A percentile compares a stretch with the other conserved stretches of the same genome.
These are phyloP conservation scores for Fusarium hostae DNA, from an alignment of 2,329 filamentous ascomycete genomes.

Conservation along the genomic window DNA sequence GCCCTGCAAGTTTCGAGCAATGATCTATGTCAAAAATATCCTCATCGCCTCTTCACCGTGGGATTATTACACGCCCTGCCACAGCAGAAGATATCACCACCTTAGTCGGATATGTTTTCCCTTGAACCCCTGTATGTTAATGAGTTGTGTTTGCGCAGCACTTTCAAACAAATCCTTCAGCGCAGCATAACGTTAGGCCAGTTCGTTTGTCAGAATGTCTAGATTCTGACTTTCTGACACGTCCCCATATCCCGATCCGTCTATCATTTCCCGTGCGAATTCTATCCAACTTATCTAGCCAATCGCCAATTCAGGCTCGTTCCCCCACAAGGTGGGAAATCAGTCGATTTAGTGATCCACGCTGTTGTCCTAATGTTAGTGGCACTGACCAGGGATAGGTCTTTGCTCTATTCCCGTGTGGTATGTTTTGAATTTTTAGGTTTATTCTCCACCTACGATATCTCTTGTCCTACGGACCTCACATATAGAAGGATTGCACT, in stretches of 20 bases:
- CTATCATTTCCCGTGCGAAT: constrained; percentile 21
- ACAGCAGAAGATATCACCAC: neutral
- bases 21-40: constrained; percentile 11
- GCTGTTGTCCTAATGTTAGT: neutral
- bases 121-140: neutral
- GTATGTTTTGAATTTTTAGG: neutral
- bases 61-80: constrained; percentile 21
- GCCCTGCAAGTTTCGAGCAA: neutral
- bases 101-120: neutral
- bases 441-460: neutral
- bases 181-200: neutral
- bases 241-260: constrained; percentile 7
- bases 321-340: constrained; percentile 35
- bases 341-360: constrained; percentile 25
- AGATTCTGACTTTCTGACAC: neutral
- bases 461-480: neutral
- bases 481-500: neutral
- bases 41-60: constrained; percentile 4
- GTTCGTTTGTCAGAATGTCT: constrained; percentile 1
- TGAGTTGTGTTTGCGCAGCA: neutral
- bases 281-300: neutral
- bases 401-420: neutral
- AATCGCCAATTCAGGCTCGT: constrained; percentile 2
- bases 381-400: neutral
- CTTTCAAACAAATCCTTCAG: neutral